A percentile compares a stretch with the other conserved stretches of the same genome.
Evolutionary conservation across 176 grass and related monocot species (phyloP).

Genomic region (Triticum dicoccoides): DNA sequence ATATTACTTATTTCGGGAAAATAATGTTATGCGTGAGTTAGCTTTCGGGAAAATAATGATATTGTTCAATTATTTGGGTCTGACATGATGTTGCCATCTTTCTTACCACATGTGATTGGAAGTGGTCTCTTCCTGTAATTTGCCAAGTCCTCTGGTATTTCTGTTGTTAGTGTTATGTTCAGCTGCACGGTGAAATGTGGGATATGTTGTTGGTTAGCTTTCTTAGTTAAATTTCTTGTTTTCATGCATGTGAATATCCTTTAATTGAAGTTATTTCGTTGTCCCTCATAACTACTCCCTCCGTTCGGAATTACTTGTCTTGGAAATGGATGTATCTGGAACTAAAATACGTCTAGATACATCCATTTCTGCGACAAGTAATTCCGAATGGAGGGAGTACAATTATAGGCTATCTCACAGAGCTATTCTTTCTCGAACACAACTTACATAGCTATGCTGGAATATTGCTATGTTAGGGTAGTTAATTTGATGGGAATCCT

Average conservation of each 20-base stretch:
- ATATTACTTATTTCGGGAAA: neutral
- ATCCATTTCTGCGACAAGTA: no score
- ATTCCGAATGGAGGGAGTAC: no score
- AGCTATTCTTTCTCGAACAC: neutral
- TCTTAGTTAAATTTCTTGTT: neutral
- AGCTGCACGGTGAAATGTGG: neutral
- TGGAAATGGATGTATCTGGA: no score
- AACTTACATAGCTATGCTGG: neutral
- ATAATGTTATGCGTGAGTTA: neutral
- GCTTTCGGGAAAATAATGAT: neutral
- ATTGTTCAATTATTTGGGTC: neutral
- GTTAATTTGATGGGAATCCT: neutral
- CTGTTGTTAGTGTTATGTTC: neutral
- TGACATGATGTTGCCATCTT: conserved; percentile 12
- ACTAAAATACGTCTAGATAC: no score
- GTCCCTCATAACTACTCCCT: neutral
- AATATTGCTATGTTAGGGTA: neutral
- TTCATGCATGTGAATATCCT: neutral
- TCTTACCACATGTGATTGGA: neutral
- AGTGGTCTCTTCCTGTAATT: neutral
- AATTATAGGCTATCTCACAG: neutral
- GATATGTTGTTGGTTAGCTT: neutral
- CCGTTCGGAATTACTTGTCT: no score
- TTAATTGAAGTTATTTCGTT: neutral
- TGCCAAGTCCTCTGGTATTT: neutral